These are phyloP conservation scores for Aspergillus aculeatus DNA, from an alignment of 2,329 filamentous ascomycete species.

Conservation along the genomic window DNA sequence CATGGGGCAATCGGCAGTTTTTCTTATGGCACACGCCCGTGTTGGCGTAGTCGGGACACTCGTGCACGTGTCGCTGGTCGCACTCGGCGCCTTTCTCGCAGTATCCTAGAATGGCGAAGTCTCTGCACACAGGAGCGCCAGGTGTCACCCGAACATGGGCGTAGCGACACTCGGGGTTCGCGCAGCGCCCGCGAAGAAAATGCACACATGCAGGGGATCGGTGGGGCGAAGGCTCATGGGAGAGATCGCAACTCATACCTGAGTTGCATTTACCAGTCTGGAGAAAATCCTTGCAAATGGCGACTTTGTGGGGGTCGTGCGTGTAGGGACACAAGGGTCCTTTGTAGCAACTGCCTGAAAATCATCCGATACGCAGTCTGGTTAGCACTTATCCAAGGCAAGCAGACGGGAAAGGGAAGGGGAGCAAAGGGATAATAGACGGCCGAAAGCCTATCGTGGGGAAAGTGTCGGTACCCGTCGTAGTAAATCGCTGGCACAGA, in stretches of 20 bases:
- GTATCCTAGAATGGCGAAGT: constrained; percentile 84
- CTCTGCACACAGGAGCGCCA: constrained; percentile 74
- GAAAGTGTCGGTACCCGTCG: constrained; percentile 52
- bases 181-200: constrained; percentile 85
- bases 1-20: constrained; percentile 81
- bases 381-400: constrained; percentile 23
- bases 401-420: constrained; percentile 20
- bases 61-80: constrained; percentile 79
- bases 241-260: constrained; percentile 82
- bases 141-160: constrained; percentile 77
- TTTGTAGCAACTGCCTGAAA: constrained; percentile 76
- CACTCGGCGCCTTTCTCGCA: constrained; percentile 80
- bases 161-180: constrained; percentile 82
- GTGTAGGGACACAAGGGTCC: constrained; percentile 76
- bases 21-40: constrained; percentile 77
- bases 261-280: constrained; percentile 73
- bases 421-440: constrained; percentile 8
- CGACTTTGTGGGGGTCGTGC: constrained; percentile 83
- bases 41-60: constrained; percentile 95
- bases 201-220: constrained; percentile 86
- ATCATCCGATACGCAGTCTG: constrained; percentile 42
- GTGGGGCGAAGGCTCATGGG: constrained; percentile 79
- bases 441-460: constrained; percentile 22
- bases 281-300: constrained; percentile 85
- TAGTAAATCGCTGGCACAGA: constrained; percentile 66